phyloP scores from a whole-genome alignment of 371 early-diverging fungal species.

The Rhizopus delemar region DNA sequence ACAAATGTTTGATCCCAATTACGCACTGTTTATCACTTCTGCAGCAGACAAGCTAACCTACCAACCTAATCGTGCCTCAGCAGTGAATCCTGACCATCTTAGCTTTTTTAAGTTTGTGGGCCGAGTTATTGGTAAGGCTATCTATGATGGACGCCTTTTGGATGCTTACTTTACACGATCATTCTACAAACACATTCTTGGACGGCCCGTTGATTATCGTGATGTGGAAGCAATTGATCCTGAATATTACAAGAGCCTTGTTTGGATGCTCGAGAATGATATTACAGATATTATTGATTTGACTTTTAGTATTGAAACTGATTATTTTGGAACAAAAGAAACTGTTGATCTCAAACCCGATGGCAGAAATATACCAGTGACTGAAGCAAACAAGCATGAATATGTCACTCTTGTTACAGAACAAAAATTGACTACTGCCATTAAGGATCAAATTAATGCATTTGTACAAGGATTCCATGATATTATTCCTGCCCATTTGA shows the following conservation, averaged over 20 bases:
- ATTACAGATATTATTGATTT: slow-evolving; percentile 94
- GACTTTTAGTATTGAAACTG: slow-evolving; percentile 93
- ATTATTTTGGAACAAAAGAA: slow-evolving; percentile 89
- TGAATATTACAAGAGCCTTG: slow-evolving; percentile 94
- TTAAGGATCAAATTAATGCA: slow-evolving; percentile 91
- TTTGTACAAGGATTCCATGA: slow-evolving; percentile 97
- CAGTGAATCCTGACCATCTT: slow-evolving; percentile 95
- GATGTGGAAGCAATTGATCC: slow-evolving; percentile 98
- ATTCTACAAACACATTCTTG: slow-evolving; percentile 97
- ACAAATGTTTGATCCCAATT: slow-evolving; percentile 98
- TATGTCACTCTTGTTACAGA: slow-evolving; percentile 93
- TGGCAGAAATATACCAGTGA: slow-evolving; percentile 91
- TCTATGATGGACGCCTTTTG: slow-evolving; percentile 92
- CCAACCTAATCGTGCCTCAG: slow-evolving; percentile 94
- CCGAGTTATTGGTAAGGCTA: slow-evolving; percentile 97
- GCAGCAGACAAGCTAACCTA: slow-evolving; percentile 95
- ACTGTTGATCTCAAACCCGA: slow-evolving; percentile 87
- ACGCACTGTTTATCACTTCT: slow-evolving; percentile 95
- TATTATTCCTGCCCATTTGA: slow-evolving; percentile 86
- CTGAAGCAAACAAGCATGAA: slow-evolving; percentile 96
- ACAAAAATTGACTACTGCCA: slow-evolving; percentile 84
- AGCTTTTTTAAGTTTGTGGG: slow-evolving; percentile 98
- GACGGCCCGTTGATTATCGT: slow-evolving; percentile 86
- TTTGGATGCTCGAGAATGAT: slow-evolving; percentile 97
- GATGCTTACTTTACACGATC: slow-evolving; percentile 98